A percentile compares a stretch with the other conserved stretches of the same genome.
Evolutionary conservation across 768 basidiomycete species (phyloP).

Genomic region (Infundibulicybe gibba): DNA sequence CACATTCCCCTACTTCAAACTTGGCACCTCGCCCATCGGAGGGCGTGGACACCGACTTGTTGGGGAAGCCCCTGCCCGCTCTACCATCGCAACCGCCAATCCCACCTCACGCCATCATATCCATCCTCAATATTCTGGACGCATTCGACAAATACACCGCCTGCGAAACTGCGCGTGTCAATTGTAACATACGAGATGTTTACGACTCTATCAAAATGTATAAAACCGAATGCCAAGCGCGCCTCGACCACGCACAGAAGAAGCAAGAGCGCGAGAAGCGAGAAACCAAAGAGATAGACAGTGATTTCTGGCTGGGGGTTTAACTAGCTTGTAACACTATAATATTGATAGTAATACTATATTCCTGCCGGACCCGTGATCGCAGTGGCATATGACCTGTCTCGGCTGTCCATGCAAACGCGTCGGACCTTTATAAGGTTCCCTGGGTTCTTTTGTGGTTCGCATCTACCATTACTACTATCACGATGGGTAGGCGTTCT

Average conservation of each 20-base stretch:
- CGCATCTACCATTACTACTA: too few relatives aligned
- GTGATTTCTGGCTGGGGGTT: background rate
- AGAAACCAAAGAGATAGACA: constrained; percentile 3
- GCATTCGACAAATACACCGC: constrained; percentile 27
- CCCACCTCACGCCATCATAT: constrained; percentile 7
- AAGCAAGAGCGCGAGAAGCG: background rate
- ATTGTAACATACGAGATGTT: constrained; percentile 17
- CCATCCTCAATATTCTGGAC: constrained; percentile 26
- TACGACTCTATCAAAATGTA: constrained; percentile 13
- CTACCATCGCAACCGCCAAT: too few relatives aligned
- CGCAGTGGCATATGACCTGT: too few relatives aligned
- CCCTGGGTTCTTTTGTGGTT: too few relatives aligned
- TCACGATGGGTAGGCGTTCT: too few relatives aligned
- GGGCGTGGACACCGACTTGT: too few relatives aligned
- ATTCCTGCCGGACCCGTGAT: too few relatives aligned
- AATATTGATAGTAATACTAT: constrained; percentile 6
- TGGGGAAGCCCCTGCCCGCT: constrained; percentile 7
- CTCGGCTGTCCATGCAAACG: too few relatives aligned
- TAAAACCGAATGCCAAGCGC: constrained; percentile 12
- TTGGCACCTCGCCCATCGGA: too few relatives aligned
- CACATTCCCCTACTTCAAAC: too few relatives aligned
- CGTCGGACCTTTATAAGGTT: too few relatives aligned
- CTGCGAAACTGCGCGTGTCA: constrained; percentile 15
- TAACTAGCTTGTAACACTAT: background rate
- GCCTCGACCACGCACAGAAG: constrained; percentile 6